Conservation (phyloP, 2,329 filamentous ascomycete genomes). For the Clonostachys rhizophaga region DNA sequence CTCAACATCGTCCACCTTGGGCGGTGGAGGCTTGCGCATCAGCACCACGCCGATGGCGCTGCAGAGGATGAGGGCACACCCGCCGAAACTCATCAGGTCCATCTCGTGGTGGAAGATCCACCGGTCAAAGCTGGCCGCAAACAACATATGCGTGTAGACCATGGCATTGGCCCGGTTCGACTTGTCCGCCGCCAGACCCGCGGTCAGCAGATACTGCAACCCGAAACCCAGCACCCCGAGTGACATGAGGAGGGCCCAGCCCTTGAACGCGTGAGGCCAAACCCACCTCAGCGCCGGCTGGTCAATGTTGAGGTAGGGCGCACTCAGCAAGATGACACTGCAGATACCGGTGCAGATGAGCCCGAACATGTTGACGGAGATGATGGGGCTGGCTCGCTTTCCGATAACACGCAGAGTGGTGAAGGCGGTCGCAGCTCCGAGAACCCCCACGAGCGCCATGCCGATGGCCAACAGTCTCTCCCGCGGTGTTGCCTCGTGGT, state of each 20-base stretch:
- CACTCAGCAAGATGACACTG: conserved; percentile 50
- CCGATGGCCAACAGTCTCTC: conserved; percentile 68
- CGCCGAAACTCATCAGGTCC: conserved; percentile 41
- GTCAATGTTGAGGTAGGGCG: conserved; percentile 34
- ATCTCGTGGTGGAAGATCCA: conserved; percentile 48
- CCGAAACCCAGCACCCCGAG: conserved; percentile 73
- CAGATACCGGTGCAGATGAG: conserved; percentile 66
- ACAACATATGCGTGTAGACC: conserved; percentile 55
- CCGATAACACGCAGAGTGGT: conserved; percentile 78
- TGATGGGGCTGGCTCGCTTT: conserved; percentile 72
- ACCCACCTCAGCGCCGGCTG: conserved; percentile 41
- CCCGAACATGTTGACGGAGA: conserved; percentile 82
- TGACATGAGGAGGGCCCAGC: conserved; percentile 65
- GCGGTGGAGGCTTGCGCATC: conserved; percentile 26
- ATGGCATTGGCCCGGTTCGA: conserved; percentile 53
- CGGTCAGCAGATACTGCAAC: conserved; percentile 83
- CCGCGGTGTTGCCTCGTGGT: conserved; percentile 43
- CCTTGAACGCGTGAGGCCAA: conserved; percentile 29
- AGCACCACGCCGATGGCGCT: conserved; percentile 47
- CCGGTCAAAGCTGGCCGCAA: conserved; percentile 46
- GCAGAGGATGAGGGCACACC: conserved; percentile 47
- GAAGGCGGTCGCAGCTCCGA: conserved; percentile 71
- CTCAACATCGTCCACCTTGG: conserved; percentile 23
- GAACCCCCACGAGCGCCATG: conserved; percentile 69
- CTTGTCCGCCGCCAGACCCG: conserved; percentile 69